Percentiles rank a stretch among this genome's conserved stretches.
These are phyloP conservation scores for Mucor plumbeus DNA, from an alignment of 371 early-diverging fungal genomes.

Conservation along the genomic window DNA sequence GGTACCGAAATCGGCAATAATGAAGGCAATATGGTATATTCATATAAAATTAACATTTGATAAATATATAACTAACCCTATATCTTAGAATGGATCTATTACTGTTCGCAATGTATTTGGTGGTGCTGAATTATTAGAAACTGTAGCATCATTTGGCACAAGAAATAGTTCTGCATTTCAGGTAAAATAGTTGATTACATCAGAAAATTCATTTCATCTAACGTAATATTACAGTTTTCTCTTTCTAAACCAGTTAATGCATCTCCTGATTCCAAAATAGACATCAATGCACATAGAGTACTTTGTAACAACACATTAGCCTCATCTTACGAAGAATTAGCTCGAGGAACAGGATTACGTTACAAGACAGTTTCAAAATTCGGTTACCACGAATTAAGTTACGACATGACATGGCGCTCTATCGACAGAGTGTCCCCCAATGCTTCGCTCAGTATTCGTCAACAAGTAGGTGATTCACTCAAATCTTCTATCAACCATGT, in stretches of 20 bases:
- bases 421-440: constrained; percentile 70
- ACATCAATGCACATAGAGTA: constrained; percentile 53
- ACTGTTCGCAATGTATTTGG: constrained; percentile 83
- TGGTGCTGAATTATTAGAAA: constrained; percentile 78
- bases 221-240: constrained; percentile 26
- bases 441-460: constrained; percentile 85
- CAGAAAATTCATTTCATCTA: neutral
- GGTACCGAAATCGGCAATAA: constrained; percentile 85
- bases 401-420: constrained; percentile 80
- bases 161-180: constrained; percentile 77
- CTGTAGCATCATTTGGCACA: constrained; percentile 73
- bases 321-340: constrained; percentile 52
- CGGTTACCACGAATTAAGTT: constrained; percentile 76
- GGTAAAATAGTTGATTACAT: constrained; percentile 32
- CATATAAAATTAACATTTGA: neutral
- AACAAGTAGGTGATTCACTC: constrained; percentile 87
- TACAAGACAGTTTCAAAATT: constrained; percentile 54
- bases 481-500: constrained; percentile 82
- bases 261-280: constrained; percentile 50
- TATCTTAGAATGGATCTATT: constrained; percentile 61
- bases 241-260: constrained; percentile 52
- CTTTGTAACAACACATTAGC: constrained; percentile 49
- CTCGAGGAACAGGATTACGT: constrained; percentile 47
- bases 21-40: constrained; percentile 78
- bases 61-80: neutral